Evolutionary conservation across 352 stramenopile genomes (phyloP).

Genomic region (Pythium vanterpoolii): DNA sequence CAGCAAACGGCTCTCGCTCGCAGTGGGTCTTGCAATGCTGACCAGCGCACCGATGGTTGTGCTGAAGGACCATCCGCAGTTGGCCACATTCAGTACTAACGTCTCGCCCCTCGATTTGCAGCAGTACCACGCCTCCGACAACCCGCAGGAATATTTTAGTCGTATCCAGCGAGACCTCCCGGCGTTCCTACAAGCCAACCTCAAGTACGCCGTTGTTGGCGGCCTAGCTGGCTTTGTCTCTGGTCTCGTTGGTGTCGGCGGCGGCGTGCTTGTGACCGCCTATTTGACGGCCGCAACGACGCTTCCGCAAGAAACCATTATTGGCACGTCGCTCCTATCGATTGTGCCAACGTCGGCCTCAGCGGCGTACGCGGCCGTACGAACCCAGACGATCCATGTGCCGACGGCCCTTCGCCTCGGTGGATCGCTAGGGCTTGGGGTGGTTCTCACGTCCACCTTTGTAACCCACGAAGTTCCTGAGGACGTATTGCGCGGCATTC

Average conservation of each 20-base stretch:
- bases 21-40: slow-evolving; percentile 73
- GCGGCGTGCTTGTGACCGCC: slow-evolving; percentile 81
- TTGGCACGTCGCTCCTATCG: slow-evolving; percentile 78
- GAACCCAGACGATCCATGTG: slow-evolving; percentile 68
- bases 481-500: slow-evolving; percentile 57
- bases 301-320: slow-evolving; percentile 75
- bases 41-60: slow-evolving; percentile 73
- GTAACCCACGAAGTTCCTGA: slow-evolving; percentile 75
- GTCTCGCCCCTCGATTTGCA: slow-evolving; percentile 62
- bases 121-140: slow-evolving; percentile 36
- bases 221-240: slow-evolving; percentile 76
- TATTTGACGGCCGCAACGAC: slow-evolving; percentile 79
- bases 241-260: slow-evolving; percentile 72
- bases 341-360: slow-evolving; percentile 72
- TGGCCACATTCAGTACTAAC: slow-evolving; percentile 56
- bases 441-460: slow-evolving; percentile 80
- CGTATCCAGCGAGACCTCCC: slow-evolving; percentile 30
- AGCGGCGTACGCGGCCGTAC: slow-evolving; percentile 71
- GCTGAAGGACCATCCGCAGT: slow-evolving; percentile 70
- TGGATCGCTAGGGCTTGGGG: slow-evolving; percentile 52
- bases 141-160: slow-evolving; percentile 34
- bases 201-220: slow-evolving; percentile 69
- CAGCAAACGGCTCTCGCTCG: slow-evolving; percentile 67
- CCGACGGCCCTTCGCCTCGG: slow-evolving; percentile 59
- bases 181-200: slow-evolving; percentile 48